phyloP scores from a whole-genome alignment of 306 rosid species.

The Lablab purpureus region DNA sequence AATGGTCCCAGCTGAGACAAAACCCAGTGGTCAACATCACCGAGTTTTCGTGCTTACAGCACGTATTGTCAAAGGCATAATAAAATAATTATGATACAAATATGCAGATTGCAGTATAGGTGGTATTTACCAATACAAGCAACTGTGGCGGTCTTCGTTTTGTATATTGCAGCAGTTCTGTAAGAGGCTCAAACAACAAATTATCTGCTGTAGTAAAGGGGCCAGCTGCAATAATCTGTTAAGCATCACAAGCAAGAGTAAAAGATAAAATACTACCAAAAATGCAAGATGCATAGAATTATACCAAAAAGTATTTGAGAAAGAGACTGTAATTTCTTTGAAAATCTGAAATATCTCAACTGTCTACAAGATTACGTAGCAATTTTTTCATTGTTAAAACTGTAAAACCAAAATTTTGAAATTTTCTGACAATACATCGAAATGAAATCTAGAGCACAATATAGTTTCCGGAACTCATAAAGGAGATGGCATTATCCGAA shows the following conservation, averaged over 20 bases:
- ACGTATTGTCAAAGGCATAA: slow-evolving; percentile 32
- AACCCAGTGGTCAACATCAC: slow-evolving; percentile 41
- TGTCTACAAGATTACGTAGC: slow-evolving; percentile 11
- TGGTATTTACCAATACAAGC: slow-evolving; percentile 72
- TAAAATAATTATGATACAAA: slow-evolving; percentile 16
- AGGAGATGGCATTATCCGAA: slow-evolving; percentile 39
- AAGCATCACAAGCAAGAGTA: slow-evolving; percentile 34
- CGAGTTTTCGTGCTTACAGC: slow-evolving; percentile 28
- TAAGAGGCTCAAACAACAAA: slow-evolving; percentile 85
- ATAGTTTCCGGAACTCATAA: slow-evolving; percentile 31
- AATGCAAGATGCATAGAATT: background rate
- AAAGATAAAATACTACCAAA: slow-evolving; percentile 32
- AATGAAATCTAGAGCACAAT: slow-evolving; percentile 13
- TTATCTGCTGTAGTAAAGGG: slow-evolving; percentile 93
- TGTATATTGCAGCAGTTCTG: slow-evolving; percentile 84
- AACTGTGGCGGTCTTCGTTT: slow-evolving; percentile 81
- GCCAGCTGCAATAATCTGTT: slow-evolving; percentile 94
- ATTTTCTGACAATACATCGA: slow-evolving; percentile 3
- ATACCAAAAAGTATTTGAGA: slow-evolving; percentile 14
- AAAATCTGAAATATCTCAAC: slow-evolving; percentile 28
- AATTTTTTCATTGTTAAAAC: background rate
- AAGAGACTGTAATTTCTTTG: background rate
- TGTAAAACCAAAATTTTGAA: slow-evolving; percentile 15
- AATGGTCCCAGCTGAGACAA: slow-evolving; percentile 87
- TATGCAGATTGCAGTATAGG: slow-evolving; percentile 34